phyloP scores from a whole-genome alignment of 116 monocot species.

The Papilionanthe hybrid region DNA sequence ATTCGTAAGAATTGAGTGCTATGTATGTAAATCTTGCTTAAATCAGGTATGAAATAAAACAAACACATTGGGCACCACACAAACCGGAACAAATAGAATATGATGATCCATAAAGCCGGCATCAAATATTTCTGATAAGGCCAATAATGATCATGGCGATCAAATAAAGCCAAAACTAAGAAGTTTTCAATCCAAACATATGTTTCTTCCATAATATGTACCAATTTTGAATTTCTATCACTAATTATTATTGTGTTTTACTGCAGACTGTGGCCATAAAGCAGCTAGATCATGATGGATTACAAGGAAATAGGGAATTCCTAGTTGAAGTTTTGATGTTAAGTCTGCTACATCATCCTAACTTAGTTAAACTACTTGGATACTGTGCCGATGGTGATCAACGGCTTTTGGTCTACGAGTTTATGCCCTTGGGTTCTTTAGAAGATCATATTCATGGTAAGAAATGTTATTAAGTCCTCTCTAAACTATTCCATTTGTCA shows the following conservation, averaged over 20 bases:
- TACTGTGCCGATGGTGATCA: slow-evolving; percentile 66
- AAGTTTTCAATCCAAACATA: neutral
- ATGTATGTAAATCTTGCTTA: too few species aligned
- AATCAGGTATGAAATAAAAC: too few species aligned
- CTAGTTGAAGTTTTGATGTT: slow-evolving; percentile 61
- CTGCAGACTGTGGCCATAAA: slow-evolving; percentile 62
- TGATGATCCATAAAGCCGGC: neutral
- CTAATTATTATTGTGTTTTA: neutral
- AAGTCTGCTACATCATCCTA: slow-evolving; percentile 54
- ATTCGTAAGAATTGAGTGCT: too few species aligned
- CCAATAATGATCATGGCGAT: neutral
- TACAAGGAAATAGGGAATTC: slow-evolving; percentile 62
- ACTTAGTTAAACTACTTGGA: slow-evolving; percentile 62
- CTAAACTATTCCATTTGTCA: neutral
- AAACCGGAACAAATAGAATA: too few species aligned
- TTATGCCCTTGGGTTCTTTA: slow-evolving; percentile 44
- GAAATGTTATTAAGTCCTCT: neutral
- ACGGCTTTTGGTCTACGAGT: slow-evolving; percentile 40
- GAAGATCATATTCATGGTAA: slow-evolving; percentile 66
- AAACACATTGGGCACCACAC: too few species aligned
- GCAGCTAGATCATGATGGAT: slow-evolving; percentile 48
- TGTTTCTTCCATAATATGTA: neutral
- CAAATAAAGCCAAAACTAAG: neutral
- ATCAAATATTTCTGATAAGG: neutral
- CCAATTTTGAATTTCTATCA: neutral